Evolutionary conservation across 345 rosid genomes (phyloP).

Genomic region (Aethionema arabicum): DNA sequence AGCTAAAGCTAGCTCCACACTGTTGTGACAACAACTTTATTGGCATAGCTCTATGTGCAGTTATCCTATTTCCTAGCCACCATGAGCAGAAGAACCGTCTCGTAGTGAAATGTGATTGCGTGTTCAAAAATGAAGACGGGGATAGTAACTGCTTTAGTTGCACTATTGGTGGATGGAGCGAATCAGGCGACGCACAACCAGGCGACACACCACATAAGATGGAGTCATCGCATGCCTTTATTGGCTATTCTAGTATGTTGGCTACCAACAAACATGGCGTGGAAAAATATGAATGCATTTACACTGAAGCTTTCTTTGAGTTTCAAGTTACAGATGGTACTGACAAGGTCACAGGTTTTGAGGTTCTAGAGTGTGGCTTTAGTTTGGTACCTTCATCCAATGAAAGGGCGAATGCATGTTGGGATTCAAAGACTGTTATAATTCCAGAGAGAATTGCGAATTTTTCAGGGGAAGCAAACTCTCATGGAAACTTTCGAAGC

Average conservation of each 20-base stretch:
- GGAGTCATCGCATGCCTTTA: conserved; percentile 13
- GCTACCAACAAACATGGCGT: not conserved
- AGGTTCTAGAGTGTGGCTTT: conserved; percentile 23
- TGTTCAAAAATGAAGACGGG: not conserved
- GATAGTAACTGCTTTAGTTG: not conserved
- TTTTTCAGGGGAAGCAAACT: not conserved
- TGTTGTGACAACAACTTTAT: not conserved
- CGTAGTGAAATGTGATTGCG: not conserved
- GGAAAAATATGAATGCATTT: not conserved
- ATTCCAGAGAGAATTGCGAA: conserved; percentile 1
- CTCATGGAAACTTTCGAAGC: not conserved
- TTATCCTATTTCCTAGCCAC: not conserved
- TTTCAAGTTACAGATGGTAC: conserved; percentile 28
- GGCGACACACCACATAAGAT: not conserved
- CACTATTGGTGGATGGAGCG: conserved; percentile 14
- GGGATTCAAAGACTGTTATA: conserved; percentile 2
- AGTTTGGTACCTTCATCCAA: not conserved
- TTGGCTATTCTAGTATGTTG: not conserved
- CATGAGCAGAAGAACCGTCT: not conserved
- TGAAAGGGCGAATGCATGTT: not conserved
- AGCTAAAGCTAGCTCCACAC: not conserved
- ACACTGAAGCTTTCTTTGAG: not conserved
- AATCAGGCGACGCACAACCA: too few relatives aligned
- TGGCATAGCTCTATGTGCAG: conserved; percentile 15
- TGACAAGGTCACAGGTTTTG: not conserved